A percentile compares a stretch with the other conserved stretches of the same genome.
Conservation (phyloP, 176 grass and related monocot genomes). For the Triticum timopheevii region DNA sequence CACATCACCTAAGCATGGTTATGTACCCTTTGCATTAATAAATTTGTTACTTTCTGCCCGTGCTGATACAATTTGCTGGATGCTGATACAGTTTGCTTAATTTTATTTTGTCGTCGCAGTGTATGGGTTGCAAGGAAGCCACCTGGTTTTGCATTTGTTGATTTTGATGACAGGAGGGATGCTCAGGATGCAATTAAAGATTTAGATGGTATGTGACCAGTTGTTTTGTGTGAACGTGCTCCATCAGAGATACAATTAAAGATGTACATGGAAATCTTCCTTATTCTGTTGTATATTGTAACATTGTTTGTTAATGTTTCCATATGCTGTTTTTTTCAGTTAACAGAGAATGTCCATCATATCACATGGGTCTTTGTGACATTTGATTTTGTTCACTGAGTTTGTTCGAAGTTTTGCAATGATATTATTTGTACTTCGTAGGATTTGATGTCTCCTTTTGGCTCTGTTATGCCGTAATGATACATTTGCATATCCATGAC, state of each 20-base stretch:
- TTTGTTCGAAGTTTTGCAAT: not conserved
- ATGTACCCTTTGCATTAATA: not conserved
- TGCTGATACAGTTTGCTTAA: not conserved
- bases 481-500: not conserved
- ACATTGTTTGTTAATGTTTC: not conserved
- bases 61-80: not conserved
- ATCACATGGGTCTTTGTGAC: not conserved
- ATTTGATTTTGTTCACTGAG: not conserved
- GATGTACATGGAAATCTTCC: not conserved
- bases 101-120: slow-evolving; percentile 43
- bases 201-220: slow-evolving; percentile 59
- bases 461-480: not conserved
- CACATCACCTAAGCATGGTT: not conserved
- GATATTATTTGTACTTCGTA: not conserved
- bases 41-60: not conserved
- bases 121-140: slow-evolving; percentile 94
- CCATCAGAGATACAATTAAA: not conserved
- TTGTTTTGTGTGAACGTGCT: not conserved
- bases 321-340: not conserved
- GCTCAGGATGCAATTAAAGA: slow-evolving; percentile 88
- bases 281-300: not conserved
- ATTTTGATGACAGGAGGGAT: slow-evolving; percentile 93
- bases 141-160: slow-evolving; percentile 92
- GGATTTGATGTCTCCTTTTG: not conserved
- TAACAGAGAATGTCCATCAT: not conserved